A percentile compares a stretch with the other conserved stretches of the same genome.
Evolutionary conservation across 352 stramenopile species (phyloP).

Genomic region (Phytophthora colocasiae): DNA sequence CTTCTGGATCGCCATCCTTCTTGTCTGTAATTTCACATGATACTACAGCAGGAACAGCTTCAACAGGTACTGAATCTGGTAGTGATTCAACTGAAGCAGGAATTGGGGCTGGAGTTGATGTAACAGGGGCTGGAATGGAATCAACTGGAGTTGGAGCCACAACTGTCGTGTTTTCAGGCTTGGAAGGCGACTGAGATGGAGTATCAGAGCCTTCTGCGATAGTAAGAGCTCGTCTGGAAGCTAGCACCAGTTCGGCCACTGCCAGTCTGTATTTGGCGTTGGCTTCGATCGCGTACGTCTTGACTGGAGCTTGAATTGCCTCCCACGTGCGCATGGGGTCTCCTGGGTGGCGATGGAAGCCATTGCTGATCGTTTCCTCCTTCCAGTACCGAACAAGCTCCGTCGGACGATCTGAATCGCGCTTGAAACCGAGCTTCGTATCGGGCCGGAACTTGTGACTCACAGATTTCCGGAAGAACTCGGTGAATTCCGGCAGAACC

Average conservation of each 20-base stretch:
- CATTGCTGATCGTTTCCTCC: constrained; percentile 59
- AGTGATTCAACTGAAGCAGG: background rate
- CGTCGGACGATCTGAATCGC: constrained; percentile 40
- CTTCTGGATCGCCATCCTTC: constrained; percentile 14
- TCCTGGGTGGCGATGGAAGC: constrained; percentile 41
- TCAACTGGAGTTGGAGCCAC: background rate
- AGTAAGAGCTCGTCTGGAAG: constrained; percentile 40
- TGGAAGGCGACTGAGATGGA: constrained; percentile 6
- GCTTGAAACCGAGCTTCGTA: constrained; percentile 62
- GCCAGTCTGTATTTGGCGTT: constrained; percentile 74
- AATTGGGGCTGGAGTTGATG: background rate
- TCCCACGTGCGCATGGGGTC: constrained; percentile 81
- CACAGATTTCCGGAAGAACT: constrained; percentile 72
- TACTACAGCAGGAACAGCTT: constrained; percentile 1
- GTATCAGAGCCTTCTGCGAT: constrained; percentile 16
- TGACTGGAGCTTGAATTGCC: constrained; percentile 69
- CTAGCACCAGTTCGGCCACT: constrained; percentile 51
- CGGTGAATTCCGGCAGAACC: constrained; percentile 74
- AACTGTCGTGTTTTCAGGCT: constrained; percentile 6
- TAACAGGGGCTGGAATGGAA: background rate
- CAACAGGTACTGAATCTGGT: background rate
- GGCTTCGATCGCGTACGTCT: constrained; percentile 75
- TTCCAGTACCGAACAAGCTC: constrained; percentile 76
- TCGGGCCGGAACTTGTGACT: constrained; percentile 50
- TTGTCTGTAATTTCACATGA: constrained; percentile 2